These are phyloP conservation scores for Pulveroboletus sp. DNA, from an alignment of 768 basidiomycete genomes.

Conservation along the genomic window DNA sequence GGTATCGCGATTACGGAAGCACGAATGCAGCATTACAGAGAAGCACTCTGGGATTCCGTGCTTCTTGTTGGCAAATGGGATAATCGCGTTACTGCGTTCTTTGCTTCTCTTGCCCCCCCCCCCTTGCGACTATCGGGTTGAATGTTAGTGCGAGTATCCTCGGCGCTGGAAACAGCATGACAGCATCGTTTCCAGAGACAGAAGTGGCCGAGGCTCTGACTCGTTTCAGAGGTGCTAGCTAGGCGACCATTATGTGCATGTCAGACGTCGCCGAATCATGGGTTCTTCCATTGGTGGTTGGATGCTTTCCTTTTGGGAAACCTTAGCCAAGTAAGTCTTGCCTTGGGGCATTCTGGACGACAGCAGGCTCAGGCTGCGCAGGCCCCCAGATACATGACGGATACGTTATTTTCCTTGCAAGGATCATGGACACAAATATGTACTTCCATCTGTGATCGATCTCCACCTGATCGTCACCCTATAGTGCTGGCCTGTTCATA, in stretches of 20 bases:
- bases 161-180: slow-evolving; percentile 78
- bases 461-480: not conserved
- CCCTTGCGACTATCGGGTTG: slow-evolving; percentile 63
- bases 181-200: too few relatives aligned
- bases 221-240: slow-evolving; percentile 1
- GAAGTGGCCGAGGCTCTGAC: too few relatives aligned
- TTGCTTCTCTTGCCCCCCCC: slow-evolving; percentile 42
- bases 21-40: slow-evolving; percentile 66
- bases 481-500: slow-evolving; percentile 77
- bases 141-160: slow-evolving; percentile 78
- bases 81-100: slow-evolving; percentile 83
- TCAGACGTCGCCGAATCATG: slow-evolving; percentile 27
- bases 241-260: slow-evolving; percentile 24
- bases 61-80: slow-evolving; percentile 75
- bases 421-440: slow-evolving; percentile 61
- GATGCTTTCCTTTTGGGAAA: slow-evolving; percentile 82
- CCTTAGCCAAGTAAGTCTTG: slow-evolving; percentile 45
- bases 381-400: too few relatives aligned
- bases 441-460: slow-evolving; percentile 20
- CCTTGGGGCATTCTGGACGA: not conserved
- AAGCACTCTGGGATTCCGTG: slow-evolving; percentile 70
- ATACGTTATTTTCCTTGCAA: slow-evolving; percentile 43
- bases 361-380: too few relatives aligned
- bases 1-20: slow-evolving; percentile 80
- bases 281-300: slow-evolving; percentile 52